Conservation (phyloP, 495 filamentous ascomycete species). For the Massariosphaeria phaeospora region DNA sequence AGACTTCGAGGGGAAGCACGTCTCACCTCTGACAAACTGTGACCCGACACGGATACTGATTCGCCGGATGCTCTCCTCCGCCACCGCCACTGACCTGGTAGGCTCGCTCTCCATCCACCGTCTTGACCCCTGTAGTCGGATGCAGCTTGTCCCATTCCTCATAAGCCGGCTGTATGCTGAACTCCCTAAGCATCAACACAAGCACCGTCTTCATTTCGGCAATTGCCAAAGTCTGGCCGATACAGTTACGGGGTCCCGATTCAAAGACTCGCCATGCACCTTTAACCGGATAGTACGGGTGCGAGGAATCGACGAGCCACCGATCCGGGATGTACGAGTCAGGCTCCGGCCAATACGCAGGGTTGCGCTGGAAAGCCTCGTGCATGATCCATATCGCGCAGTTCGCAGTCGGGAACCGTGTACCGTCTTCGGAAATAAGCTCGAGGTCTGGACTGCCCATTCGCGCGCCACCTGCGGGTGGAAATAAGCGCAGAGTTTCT, state of each 20-base stretch:
- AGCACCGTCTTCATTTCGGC: conserved; percentile 40
- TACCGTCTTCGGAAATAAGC: conserved; percentile 29
- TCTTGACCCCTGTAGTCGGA: background rate
- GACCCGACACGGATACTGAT: conserved; percentile 24
- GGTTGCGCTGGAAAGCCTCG: conserved; percentile 24
- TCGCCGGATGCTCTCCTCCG: conserved; percentile 28
- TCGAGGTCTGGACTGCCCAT: conserved; percentile 17
- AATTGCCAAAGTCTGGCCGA: conserved; percentile 47
- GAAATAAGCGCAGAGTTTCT: conserved; percentile 18
- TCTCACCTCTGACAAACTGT: no score
- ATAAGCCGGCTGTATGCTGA: conserved; percentile 41
- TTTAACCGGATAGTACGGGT: conserved; percentile 9
- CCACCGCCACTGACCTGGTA: conserved; percentile 30
- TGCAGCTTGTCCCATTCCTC: conserved; percentile 18
- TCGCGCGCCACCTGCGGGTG: conserved; percentile 6
- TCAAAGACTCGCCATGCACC: conserved; percentile 20
- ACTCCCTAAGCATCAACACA: conserved; percentile 44
- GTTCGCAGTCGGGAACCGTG: conserved; percentile 34
- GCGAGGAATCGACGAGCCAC: background rate
- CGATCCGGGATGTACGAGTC: conserved; percentile 26
- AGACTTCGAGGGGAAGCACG: no score
- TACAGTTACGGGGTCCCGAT: conserved; percentile 49
- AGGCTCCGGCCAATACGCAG: background rate
- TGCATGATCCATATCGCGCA: conserved; percentile 29
- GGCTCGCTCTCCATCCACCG: conserved; percentile 35